Conservation (phyloP, 1,284 basidiomycete genomes). For the Gomphus sp. region DNA sequence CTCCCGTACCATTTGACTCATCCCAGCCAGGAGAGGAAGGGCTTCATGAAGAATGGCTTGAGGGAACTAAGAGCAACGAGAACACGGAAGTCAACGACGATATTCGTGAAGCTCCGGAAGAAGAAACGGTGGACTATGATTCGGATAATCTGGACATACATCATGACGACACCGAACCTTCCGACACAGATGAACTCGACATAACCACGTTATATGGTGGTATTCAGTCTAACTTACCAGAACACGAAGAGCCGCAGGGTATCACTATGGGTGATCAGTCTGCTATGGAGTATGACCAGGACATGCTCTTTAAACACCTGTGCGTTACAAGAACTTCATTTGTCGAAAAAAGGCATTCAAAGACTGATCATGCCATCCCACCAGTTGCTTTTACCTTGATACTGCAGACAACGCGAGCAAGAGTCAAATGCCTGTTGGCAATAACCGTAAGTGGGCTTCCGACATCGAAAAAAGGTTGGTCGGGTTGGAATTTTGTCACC, state of each 20-base stretch:
- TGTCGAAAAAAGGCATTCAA: no score
- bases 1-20: neutral
- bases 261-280: slow-evolving; percentile 53
- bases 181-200: slow-evolving; percentile 4
- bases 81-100: neutral
- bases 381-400: slow-evolving; percentile 82
- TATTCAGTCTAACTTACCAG: neutral
- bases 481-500: slow-evolving; percentile 12
- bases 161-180: neutral
- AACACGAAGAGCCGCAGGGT: neutral
- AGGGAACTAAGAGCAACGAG: slow-evolving; percentile 14
- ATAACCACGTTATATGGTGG: neutral
- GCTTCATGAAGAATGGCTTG: slow-evolving; percentile 35
- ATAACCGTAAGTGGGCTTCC: slow-evolving; percentile 29
- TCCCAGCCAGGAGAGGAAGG: slow-evolving; percentile 14
- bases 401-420: slow-evolving; percentile 60
- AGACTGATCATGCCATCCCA: neutral
- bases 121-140: slow-evolving; percentile 8
- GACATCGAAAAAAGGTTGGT: slow-evolving; percentile 16
- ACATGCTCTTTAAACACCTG: slow-evolving; percentile 73
- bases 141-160: slow-evolving; percentile 1
- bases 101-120: neutral
- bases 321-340: slow-evolving; percentile 25
- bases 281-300: slow-evolving; percentile 69
- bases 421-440: slow-evolving; percentile 50